These are phyloP conservation scores for Thelonectria olida DNA, from an alignment of 2,329 filamentous ascomycete genomes.

Conservation along the genomic window DNA sequence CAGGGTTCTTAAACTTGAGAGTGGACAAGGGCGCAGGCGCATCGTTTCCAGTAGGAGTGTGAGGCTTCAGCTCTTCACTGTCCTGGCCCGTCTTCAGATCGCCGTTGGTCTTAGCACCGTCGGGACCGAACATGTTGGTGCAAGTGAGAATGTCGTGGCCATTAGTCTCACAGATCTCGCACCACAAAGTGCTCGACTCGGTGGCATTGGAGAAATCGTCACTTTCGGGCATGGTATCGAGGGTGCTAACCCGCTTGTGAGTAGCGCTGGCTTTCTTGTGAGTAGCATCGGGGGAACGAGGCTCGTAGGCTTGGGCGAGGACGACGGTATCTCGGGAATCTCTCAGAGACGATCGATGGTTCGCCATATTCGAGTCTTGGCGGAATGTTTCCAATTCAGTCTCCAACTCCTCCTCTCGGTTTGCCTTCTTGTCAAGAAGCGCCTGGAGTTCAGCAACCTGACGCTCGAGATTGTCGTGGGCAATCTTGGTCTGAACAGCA, in stretches of 20 bases:
- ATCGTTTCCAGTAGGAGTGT: slow-evolving; percentile 56
- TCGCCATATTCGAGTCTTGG: slow-evolving; percentile 50
- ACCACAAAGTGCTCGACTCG: slow-evolving; percentile 82
- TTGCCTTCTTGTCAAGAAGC: slow-evolving; percentile 75
- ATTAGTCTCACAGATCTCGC: slow-evolving; percentile 92
- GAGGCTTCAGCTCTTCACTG: slow-evolving; percentile 50
- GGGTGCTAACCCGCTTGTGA: slow-evolving; percentile 62
- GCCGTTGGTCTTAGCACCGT: slow-evolving; percentile 46
- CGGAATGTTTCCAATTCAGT: slow-evolving; percentile 78
- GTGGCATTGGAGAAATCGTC: slow-evolving; percentile 75
- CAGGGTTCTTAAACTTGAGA: slow-evolving; percentile 55
- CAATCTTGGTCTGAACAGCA: slow-evolving; percentile 44
- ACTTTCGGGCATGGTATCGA: slow-evolving; percentile 77
- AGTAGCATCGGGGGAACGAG: slow-evolving; percentile 51
- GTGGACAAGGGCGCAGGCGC: slow-evolving; percentile 66
- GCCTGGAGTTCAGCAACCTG: slow-evolving; percentile 82
- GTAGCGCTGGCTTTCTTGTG: slow-evolving; percentile 40
- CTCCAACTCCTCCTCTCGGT: slow-evolving; percentile 85
- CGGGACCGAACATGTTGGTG: slow-evolving; percentile 82
- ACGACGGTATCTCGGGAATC: slow-evolving; percentile 74
- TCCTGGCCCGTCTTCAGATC: slow-evolving; percentile 48
- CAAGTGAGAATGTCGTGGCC: slow-evolving; percentile 96
- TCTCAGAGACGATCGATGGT: slow-evolving; percentile 63
- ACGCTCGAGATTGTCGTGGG: slow-evolving; percentile 75
- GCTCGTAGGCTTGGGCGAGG: slow-evolving; percentile 61